phyloP scores from a whole-genome alignment of 441 rosid genomes.

The Brassica balearica region DNA sequence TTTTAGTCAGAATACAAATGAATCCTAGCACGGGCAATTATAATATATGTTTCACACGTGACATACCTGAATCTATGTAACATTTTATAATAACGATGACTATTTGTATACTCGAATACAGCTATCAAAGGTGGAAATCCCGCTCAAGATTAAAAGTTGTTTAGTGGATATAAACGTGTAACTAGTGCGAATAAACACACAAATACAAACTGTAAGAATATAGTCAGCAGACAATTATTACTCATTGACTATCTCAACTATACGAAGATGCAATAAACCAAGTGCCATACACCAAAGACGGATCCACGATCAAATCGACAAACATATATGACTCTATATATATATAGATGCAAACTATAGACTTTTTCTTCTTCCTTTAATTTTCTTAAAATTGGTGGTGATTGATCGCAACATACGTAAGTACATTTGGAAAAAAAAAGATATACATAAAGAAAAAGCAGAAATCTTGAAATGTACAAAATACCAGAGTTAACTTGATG shows the following conservation, averaged over 20 bases:
- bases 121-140: background rate
- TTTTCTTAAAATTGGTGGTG: background rate
- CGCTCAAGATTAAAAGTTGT: conserved; percentile 10
- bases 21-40: conserved; percentile 25
- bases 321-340: background rate
- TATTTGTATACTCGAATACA: too few relatives aligned
- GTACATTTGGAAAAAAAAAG: background rate
- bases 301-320: conserved; percentile 16
- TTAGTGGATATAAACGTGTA: conserved; percentile 9
- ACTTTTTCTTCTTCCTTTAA: background rate
- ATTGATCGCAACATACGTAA: background rate
- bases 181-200: conserved; percentile 19
- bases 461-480: background rate
- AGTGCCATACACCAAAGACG: conserved; percentile 16
- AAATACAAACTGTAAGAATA: conserved; percentile 20
- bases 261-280: conserved; percentile 25
- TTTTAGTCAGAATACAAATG: conserved; percentile 13
- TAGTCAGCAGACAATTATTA: conserved; percentile 35
- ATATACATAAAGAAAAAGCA: background rate
- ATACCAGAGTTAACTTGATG: conserved; percentile 3
- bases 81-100: conserved; percentile 25
- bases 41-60: conserved; percentile 25
- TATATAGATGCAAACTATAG: background rate
- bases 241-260: conserved; percentile 45
- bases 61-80: conserved; percentile 40